Conservation (phyloP, 2,329 filamentous ascomycete genomes). For the Bipolaris victoriae region DNA sequence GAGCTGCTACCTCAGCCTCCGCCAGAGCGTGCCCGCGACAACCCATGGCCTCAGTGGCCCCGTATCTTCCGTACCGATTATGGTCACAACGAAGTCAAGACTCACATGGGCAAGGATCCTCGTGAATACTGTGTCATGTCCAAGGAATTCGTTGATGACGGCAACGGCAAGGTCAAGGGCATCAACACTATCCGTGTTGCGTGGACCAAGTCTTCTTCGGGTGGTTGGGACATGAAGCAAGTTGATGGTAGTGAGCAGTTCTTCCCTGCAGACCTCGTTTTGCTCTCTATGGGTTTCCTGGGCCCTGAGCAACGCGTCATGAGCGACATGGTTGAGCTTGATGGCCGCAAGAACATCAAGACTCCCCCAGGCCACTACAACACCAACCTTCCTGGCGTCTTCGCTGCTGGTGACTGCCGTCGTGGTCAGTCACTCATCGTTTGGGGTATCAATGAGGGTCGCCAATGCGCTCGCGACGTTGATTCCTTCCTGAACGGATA, state of each 20-base stretch:
- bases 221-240: constrained; percentile 99
- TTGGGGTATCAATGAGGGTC: constrained; percentile 98
- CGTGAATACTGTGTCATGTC: constrained; percentile 99
- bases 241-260: constrained; percentile 91
- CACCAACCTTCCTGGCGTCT: constrained; percentile 87
- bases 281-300: constrained; percentile 96
- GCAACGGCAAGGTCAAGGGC: constrained; percentile 84
- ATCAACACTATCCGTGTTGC: constrained; percentile 96
- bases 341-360: constrained; percentile 95
- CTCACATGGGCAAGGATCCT: constrained; percentile 94
- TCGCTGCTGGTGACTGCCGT: constrained; percentile 93
- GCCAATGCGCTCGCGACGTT: constrained; percentile 89
- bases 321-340: constrained; percentile 87
- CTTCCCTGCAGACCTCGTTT: constrained; percentile 93
- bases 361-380: constrained; percentile 84
- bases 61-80: constrained; percentile 99
- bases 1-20: constrained; percentile 93
- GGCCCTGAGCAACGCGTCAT: constrained; percentile 89
- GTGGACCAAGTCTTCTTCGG: constrained; percentile 87
- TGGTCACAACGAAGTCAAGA: constrained; percentile 92
- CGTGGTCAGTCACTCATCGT: constrained; percentile 95
- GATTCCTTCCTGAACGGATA: constrained; percentile 82
- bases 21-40: constrained; percentile 86
- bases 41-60: constrained; percentile 98
- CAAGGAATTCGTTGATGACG: constrained; percentile 92